phyloP scores from a whole-genome alignment of 1,284 basidiomycete genomes.

The Baeospora myosura region DNA sequence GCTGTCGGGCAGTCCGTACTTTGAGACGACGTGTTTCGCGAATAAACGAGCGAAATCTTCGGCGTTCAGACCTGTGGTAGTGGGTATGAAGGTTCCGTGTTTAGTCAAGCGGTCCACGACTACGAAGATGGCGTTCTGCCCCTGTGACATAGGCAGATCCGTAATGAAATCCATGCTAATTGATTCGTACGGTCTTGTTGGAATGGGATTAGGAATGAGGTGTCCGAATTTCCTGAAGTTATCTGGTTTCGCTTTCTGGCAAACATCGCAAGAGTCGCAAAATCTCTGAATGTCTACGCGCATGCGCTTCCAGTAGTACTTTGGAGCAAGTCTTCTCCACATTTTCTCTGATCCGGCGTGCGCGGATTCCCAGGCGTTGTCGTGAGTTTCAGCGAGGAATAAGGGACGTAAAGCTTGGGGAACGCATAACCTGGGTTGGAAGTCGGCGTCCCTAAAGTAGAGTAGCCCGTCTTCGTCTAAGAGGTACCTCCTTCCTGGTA shows the following conservation, averaged over 20 bases:
- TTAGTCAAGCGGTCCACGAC: not conserved
- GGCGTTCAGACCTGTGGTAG: not conserved
- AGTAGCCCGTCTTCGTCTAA: not conserved
- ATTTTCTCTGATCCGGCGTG: not conserved
- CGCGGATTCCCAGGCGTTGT: not conserved
- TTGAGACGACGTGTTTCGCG: not conserved
- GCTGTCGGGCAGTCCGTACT: not conserved
- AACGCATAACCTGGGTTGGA: not conserved
- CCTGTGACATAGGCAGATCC: not conserved
- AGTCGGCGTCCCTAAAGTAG: constrained; percentile 1
- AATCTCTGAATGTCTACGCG: too few species aligned
- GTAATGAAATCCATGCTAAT: not conserved
- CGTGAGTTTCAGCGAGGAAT: not conserved
- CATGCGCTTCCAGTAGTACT: not conserved
- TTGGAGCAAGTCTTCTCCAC: not conserved
- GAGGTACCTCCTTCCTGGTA: not conserved
- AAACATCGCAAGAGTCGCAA: too few species aligned
- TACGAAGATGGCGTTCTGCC: not conserved
- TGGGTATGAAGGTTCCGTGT: not conserved
- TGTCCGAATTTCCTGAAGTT: not conserved
- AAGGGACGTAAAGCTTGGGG: not conserved
- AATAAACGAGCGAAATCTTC: not conserved
- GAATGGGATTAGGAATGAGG: not conserved
- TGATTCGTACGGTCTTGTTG: not conserved
- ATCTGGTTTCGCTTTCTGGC: not conserved